Base-by-base conservation (phyloP, 495 filamentous ascomycete genomes). In the Trichocladium uniseriatum region DNA sequence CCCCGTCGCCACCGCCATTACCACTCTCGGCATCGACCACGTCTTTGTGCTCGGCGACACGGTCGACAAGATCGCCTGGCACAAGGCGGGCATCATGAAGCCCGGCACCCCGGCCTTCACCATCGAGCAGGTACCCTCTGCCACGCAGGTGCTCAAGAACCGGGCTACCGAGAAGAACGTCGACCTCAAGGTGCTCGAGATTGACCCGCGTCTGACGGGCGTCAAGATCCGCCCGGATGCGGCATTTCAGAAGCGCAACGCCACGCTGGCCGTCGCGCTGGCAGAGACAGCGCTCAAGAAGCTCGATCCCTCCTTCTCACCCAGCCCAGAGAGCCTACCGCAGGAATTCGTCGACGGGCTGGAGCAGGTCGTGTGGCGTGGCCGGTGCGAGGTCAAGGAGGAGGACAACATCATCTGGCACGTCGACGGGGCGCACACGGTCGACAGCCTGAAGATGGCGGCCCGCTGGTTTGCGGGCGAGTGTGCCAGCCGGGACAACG, bases 51-150 rank as follows among this genome's bases (percentile, higher is more conserved):
- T 98, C 28, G 92, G 92, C 13, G 64, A 77, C 29, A 94, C 92
- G 0, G 81, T 95, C 36, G 86, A 89, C 41, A 76, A 90, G 54
- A 98, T 98, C 51, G 91, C 94, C 4, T 97, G 94, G 92, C 91
- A 98, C 60, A 97, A 98, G 64, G 86, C 79, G 11, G 92, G 92
- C 11, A 91, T 97, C 43, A 83, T 95, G 70, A 98, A 97, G 63
- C 20, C 62, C 2, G 80, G 78, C 0, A 71, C 72, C 10, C 76
- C 79, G 8, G 84, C 79, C 2, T 92, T 94, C 47, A 87, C 83
- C 1, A 79, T 85, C 10, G 79, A 80, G 14, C 92, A 98, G 62
- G 69, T 73, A 0, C 64, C 75, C 1, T 67, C 60, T 11, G 92
- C 90, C 0, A 64, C 83, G 41, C 64, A 75, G 20, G 89, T 97